Percentiles rank a stretch among this genome's conserved stretches.
phyloP scores from a whole-genome alignment of 768 basidiomycete species.

The Calocera cornea region DNA sequence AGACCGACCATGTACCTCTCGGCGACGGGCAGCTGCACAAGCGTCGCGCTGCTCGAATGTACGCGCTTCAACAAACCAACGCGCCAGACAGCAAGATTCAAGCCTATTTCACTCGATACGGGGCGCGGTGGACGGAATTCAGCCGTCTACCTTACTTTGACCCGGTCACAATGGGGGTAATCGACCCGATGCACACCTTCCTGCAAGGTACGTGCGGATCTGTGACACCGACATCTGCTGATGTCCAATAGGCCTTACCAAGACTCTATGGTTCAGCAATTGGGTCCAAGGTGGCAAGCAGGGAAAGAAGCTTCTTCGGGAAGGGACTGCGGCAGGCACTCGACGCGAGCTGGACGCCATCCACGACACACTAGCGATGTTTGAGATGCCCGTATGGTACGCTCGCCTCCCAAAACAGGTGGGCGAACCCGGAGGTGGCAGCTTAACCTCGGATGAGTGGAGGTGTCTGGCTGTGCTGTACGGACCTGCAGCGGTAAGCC shows the following conservation, averaged over 20 bases:
- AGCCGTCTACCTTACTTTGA: conserved; percentile 24
- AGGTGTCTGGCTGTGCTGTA: neutral
- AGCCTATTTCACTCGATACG: conserved; percentile 14
- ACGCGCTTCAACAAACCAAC: neutral
- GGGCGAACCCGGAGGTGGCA: neutral
- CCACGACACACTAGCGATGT: neutral
- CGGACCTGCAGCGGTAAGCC: neutral
- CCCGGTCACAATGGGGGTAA: conserved; percentile 18
- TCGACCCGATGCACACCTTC: conserved; percentile 27
- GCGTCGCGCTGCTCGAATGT: conserved; percentile 9
- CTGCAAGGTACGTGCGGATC: conserved; percentile 18
- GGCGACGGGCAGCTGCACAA: conserved; percentile 15
- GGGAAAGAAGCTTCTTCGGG: neutral
- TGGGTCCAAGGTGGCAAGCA: neutral
- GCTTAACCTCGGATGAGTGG: neutral
- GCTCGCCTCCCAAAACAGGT: neutral
- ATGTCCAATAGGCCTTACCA: conserved; percentile 8
- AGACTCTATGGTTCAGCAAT: conserved; percentile 9
- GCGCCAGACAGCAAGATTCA: conserved; percentile 5
- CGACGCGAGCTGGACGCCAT: neutral
- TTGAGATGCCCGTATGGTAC: neutral
- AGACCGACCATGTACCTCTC: neutral
- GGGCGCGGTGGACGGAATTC: conserved; percentile 19
- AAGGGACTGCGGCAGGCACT: neutral
- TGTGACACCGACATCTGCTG: neutral